Conservation (phyloP, 306 rosid genomes). For the Quercus suber region DNA sequence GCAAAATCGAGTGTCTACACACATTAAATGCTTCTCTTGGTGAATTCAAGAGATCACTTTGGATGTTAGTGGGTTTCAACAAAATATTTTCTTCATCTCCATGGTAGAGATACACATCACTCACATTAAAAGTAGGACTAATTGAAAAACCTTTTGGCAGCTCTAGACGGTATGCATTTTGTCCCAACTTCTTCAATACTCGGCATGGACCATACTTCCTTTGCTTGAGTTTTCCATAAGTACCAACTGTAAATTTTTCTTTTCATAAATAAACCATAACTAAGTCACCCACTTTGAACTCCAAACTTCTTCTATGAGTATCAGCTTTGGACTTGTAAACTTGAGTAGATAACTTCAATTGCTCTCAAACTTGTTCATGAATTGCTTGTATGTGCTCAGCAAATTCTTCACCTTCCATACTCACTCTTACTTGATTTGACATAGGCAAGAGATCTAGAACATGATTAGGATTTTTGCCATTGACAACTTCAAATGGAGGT, state of each 20-base stretch:
- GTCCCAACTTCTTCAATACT: not conserved
- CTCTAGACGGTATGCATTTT: not conserved
- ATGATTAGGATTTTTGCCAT: not conserved
- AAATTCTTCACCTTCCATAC: not conserved
- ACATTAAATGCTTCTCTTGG: not conserved
- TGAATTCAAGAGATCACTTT: too few relatives aligned
- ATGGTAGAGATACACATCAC: not conserved
- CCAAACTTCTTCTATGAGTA: not conserved
- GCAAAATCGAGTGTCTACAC: too few relatives aligned
- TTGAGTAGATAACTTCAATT: not conserved
- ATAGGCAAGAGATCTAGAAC: not conserved
- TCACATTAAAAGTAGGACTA: not conserved
- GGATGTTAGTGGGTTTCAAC: not conserved
- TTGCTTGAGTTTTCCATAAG: not conserved
- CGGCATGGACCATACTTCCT: not conserved
- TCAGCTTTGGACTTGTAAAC: not conserved
- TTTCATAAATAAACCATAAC: not conserved
- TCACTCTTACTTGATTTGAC: not conserved
- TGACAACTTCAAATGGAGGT: not conserved
- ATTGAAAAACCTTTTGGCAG: not conserved
- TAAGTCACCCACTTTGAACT: not conserved
- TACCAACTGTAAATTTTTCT: not conserved
- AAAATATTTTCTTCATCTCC: not conserved
- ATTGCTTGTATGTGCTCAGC: not conserved
- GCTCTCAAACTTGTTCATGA: not conserved